Conservation (phyloP, 768 basidiomycete species). For the Trametes cubensis region DNA sequence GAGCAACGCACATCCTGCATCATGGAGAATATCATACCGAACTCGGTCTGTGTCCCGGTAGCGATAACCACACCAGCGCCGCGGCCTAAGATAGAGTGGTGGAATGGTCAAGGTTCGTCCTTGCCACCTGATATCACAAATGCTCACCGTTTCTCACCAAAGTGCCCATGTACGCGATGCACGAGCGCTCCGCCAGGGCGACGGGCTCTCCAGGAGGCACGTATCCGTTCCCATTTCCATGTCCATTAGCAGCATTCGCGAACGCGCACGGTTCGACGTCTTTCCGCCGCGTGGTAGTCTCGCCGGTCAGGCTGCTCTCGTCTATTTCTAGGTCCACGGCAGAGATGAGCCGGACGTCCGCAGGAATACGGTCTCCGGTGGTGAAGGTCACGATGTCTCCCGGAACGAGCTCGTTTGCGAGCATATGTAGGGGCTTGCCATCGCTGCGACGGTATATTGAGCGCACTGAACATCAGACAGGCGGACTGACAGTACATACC, state of each 20-base stretch:
- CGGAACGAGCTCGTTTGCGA: constrained; percentile 96
- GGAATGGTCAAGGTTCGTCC: neutral
- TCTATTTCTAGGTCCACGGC: constrained; percentile 90
- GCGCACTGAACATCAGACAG: neutral
- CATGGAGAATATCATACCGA: constrained; percentile 96
- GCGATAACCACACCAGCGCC: constrained; percentile 88
- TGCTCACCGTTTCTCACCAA: constrained; percentile 80
- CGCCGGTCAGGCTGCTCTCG: constrained; percentile 93
- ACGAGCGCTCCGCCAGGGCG: constrained; percentile 81
- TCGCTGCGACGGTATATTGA: constrained; percentile 41
- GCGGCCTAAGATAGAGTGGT: constrained; percentile 51
- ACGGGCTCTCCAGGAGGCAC: constrained; percentile 39
- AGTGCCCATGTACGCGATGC: constrained; percentile 96
- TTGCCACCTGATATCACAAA: neutral
- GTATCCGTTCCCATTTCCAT: constrained; percentile 23
- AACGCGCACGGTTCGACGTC: constrained; percentile 54
- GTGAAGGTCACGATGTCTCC: constrained; percentile 89
- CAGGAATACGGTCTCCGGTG: constrained; percentile 93
- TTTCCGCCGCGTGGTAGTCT: constrained; percentile 83
- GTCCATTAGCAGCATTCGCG: constrained; percentile 32
- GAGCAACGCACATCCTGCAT: constrained; percentile 80
- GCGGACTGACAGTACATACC: constrained; percentile 38
- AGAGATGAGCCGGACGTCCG: constrained; percentile 84
- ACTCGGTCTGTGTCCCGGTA: constrained; percentile 85
- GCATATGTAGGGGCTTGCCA: constrained; percentile 71